Percentiles rank a stretch among this genome's conserved stretches.
These are phyloP conservation scores for Calocera viscosa DNA, from an alignment of 768 basidiomycete genomes.

Conservation along the genomic window DNA sequence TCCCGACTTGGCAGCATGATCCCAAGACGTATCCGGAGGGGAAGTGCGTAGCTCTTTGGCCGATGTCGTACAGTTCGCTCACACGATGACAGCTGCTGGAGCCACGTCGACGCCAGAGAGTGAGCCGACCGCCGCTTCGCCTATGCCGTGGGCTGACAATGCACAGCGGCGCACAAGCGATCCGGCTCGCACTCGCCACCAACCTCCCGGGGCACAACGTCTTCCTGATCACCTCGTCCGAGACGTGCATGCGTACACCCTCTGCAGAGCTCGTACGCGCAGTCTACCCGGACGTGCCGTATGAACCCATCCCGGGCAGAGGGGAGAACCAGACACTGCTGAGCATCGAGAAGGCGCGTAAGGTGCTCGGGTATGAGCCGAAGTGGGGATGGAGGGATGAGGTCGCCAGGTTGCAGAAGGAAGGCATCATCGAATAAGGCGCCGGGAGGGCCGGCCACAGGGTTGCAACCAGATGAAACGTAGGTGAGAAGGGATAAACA, in stretches of 20 bases:
- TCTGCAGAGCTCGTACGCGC: constrained; percentile 16
- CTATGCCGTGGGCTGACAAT: not conserved
- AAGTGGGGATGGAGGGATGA: constrained; percentile 60
- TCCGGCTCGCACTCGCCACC: constrained; percentile 12
- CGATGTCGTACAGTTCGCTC: not conserved
- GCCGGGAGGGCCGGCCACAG: not conserved
- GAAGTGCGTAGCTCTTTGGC: constrained; percentile 15
- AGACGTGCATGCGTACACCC: constrained; percentile 16
- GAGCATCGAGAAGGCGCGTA: constrained; percentile 18
- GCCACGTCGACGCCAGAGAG: constrained; percentile 18
- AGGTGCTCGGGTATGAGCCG: constrained; percentile 27
- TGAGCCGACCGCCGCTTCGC: not conserved
- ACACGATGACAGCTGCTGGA: not conserved
- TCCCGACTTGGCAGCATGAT: constrained; percentile 16
- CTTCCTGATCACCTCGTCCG: constrained; percentile 18
- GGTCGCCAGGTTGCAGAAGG: constrained; percentile 16
- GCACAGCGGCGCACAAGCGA: constrained; percentile 15
- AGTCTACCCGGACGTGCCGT: constrained; percentile 15
- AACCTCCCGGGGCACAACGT: constrained; percentile 15
- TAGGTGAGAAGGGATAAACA: too few relatives aligned
- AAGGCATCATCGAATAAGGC: not conserved
- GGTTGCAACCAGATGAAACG: too few relatives aligned
- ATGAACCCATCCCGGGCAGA: constrained; percentile 4
- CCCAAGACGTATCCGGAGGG: constrained; percentile 13
- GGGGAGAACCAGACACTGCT: constrained; percentile 16